These are phyloP conservation scores for Saccharomyces pastorianus DNA, from an alignment of 1,139 yeast species.

Conservation along the genomic window DNA sequence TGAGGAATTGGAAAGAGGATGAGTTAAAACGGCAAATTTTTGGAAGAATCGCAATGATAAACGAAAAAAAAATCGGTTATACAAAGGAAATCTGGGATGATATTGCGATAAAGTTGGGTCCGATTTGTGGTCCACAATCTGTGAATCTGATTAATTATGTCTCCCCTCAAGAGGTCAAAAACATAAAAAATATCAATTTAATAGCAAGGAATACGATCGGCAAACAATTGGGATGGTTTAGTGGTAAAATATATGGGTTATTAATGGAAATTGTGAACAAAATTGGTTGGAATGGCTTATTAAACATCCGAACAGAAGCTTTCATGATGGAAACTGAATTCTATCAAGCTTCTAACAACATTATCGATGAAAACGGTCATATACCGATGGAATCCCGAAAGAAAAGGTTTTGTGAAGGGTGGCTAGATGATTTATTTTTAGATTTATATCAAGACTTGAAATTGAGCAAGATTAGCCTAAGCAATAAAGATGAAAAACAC, in stretches of 20 bases:
- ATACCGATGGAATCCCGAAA: constrained; percentile 37
- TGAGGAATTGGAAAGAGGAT: constrained; percentile 21
- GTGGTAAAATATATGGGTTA: constrained; percentile 57
- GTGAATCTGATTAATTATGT: constrained; percentile 38
- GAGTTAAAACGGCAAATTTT: constrained; percentile 32
- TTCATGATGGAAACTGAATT: constrained; percentile 96
- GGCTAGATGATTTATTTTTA: constrained; percentile 87
- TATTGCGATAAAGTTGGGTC: constrained; percentile 33
- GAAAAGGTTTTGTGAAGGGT: constrained; percentile 85
- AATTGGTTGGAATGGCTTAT: constrained; percentile 85
- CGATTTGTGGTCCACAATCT: constrained; percentile 54
- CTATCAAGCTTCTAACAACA: neutral
- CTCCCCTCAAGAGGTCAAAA: constrained; percentile 36
- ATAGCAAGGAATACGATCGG: constrained; percentile 67
- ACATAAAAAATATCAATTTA: constrained; percentile 56
- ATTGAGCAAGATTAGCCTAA: constrained; percentile 66
- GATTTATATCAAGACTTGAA: constrained; percentile 82
- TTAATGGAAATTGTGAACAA: constrained; percentile 51
- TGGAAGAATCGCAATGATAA: constrained; percentile 54
- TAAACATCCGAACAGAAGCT: constrained; percentile 70
- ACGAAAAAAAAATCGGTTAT: constrained; percentile 18
- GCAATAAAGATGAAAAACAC: constrained; percentile 65
- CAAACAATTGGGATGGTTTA: constrained; percentile 69
- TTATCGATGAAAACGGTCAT: neutral
- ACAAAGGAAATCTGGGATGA: constrained; percentile 39